phyloP scores from a whole-genome alignment of 2,329 filamentous ascomycete genomes.

The Periconia digitata region DNA sequence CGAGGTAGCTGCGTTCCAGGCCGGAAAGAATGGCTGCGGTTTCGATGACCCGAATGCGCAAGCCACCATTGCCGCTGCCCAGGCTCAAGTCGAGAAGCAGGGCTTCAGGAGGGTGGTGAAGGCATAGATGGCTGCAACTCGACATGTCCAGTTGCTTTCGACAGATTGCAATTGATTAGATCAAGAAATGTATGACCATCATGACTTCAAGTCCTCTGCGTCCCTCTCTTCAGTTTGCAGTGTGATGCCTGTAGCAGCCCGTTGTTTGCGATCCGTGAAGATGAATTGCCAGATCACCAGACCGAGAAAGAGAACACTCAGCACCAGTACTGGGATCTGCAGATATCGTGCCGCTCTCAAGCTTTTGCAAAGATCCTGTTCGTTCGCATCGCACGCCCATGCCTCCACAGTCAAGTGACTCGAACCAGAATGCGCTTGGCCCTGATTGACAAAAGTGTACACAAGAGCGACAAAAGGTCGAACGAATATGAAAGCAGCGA shows the following conservation, averaged over 20 bases:
- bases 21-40: slow-evolving; percentile 34
- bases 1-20: slow-evolving; percentile 30
- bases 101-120: slow-evolving; percentile 30
- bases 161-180: neutral
- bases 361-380: slow-evolving; percentile 8
- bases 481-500: slow-evolving; percentile 10
- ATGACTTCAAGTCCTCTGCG: neutral
- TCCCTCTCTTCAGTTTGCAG: neutral
- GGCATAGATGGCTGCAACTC: neutral
- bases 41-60: slow-evolving; percentile 31
- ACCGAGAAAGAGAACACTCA: neutral
- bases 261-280: too few species aligned
- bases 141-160: neutral
- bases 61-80: slow-evolving; percentile 30
- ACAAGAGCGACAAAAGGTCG: slow-evolving; percentile 13
- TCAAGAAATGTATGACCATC: neutral
- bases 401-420: slow-evolving; percentile 6
- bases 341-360: slow-evolving; percentile 8
- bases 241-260: neutral
- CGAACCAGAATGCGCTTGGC: neutral
- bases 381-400: slow-evolving; percentile 7
- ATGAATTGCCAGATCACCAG: slow-evolving; percentile 1
- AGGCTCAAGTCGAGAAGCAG: slow-evolving; percentile 31
- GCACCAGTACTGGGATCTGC: slow-evolving; percentile 10
- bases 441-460: slow-evolving; percentile 8